Evolutionary conservation across 2,329 filamentous ascomycete genomes (phyloP).

Genomic region (Colletotrichum cordylinicola): DNA sequence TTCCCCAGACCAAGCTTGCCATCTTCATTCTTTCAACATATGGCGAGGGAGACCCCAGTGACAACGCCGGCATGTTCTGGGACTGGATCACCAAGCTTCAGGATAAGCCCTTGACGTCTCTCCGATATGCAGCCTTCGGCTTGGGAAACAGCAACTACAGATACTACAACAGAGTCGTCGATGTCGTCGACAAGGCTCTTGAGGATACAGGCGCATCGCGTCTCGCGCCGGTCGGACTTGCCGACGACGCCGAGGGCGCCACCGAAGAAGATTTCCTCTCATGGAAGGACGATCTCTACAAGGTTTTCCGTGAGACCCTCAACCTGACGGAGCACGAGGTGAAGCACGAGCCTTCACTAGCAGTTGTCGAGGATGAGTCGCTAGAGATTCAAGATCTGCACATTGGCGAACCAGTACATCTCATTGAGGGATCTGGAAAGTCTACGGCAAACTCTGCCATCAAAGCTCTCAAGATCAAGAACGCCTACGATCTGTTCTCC

Average conservation of each 20-base stretch:
- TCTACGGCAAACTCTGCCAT: slow-evolving; percentile 21
- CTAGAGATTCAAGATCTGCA: slow-evolving; percentile 24
- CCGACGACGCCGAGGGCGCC: slow-evolving; percentile 35
- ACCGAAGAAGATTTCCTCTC: slow-evolving; percentile 41
- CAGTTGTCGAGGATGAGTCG: slow-evolving; percentile 25
- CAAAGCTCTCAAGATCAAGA: slow-evolving; percentile 23
- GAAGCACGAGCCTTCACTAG: slow-evolving; percentile 26
- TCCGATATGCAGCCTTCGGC: slow-evolving; percentile 41
- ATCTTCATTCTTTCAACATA: slow-evolving; percentile 44
- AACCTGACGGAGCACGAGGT: slow-evolving; percentile 27
- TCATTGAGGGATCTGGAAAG: slow-evolving; percentile 2
- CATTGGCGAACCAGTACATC: slow-evolving; percentile 25
- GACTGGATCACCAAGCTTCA: slow-evolving; percentile 29
- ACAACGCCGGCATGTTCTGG: slow-evolving; percentile 38
- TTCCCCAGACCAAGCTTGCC: slow-evolving; percentile 31
- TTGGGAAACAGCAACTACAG: slow-evolving; percentile 44
- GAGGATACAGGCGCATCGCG: slow-evolving; percentile 31
- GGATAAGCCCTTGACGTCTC: slow-evolving; percentile 19
- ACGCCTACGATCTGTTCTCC: slow-evolving; percentile 29
- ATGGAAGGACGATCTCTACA: slow-evolving; percentile 37
- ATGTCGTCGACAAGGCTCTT: slow-evolving; percentile 29
- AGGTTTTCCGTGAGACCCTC: slow-evolving; percentile 22
- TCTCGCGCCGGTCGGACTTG: slow-evolving; percentile 31
- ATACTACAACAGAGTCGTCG: slow-evolving; percentile 41
- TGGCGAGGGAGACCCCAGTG: slow-evolving; percentile 46